phyloP scores from a whole-genome alignment of 1,284 basidiomycete species.

The Trichosporon sp. region DNA sequence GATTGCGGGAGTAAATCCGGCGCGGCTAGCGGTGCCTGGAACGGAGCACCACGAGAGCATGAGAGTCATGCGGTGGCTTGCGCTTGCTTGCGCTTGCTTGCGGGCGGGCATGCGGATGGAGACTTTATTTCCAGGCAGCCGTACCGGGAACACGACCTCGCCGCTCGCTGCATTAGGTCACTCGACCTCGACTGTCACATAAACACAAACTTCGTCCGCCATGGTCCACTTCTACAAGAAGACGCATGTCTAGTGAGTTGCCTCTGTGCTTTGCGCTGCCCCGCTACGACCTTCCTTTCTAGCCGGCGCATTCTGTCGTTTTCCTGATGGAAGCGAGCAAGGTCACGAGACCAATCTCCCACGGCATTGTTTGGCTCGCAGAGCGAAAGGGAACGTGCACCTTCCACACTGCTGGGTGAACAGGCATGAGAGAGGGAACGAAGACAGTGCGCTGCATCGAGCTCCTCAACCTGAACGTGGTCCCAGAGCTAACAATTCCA shows the following conservation, averaged over 20 bases:
- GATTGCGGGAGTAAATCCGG: neutral
- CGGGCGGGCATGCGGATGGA: too few species aligned
- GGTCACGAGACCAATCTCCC: too few species aligned
- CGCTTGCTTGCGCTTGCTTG: neutral
- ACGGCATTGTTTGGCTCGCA: too few species aligned
- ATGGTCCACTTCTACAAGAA: constrained; percentile 35
- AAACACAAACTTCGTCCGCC: neutral
- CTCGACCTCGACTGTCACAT: neutral
- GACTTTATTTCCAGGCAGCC: neutral
- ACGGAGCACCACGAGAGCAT: neutral
- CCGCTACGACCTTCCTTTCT: too few species aligned
- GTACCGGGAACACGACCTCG: neutral
- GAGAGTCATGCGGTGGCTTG: neutral
- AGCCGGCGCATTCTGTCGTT: too few species aligned
- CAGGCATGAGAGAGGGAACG: too few species aligned
- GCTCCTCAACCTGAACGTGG: too few species aligned
- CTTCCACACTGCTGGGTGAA: too few species aligned
- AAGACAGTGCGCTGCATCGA: neutral
- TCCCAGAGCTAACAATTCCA: constrained; percentile 18
- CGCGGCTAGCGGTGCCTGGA: neutral
- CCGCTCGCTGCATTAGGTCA: neutral
- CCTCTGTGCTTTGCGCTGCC: neutral
- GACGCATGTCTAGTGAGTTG: constrained; percentile 30
- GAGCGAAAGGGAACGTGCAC: too few species aligned
- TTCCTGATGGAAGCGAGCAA: too few species aligned